phyloP scores from a whole-genome alignment of 1,139 yeast species.

The Geotrichum histeridarum region DNA sequence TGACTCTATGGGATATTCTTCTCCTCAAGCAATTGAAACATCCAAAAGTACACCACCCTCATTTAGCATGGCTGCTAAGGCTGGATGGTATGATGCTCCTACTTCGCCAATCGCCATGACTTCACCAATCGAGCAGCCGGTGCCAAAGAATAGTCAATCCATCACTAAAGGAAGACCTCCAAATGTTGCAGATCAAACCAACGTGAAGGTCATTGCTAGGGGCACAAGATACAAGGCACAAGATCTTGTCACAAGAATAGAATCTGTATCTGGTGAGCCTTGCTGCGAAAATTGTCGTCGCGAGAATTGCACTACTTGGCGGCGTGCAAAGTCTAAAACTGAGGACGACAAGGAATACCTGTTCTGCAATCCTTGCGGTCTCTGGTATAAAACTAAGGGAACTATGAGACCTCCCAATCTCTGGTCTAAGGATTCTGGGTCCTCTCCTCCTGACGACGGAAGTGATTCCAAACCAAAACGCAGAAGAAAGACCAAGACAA shows the following conservation, averaged over 20 bases:
- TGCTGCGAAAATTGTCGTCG: slow-evolving; percentile 36
- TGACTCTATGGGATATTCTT: neutral
- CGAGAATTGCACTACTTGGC: no score
- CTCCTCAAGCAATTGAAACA: neutral
- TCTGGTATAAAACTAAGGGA: slow-evolving; percentile 33
- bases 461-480: neutral
- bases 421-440: slow-evolving; percentile 5
- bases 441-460: neutral
- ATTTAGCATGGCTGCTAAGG: neutral
- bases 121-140: neutral
- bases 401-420: slow-evolving; percentile 33
- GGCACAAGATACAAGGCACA: neutral
- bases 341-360: slow-evolving; percentile 19
- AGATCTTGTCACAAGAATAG: neutral
- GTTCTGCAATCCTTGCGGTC: slow-evolving; percentile 40
- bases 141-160: no score
- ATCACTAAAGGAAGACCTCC: no score
- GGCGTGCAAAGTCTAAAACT: neutral
- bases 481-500: neutral
- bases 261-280: neutral
- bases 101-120: neutral
- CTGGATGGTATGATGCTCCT: neutral
- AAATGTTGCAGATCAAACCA: neutral
- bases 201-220: neutral
- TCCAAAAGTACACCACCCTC: neutral